A percentile compares a stretch with the other conserved stretches of the same genome.
These are phyloP conservation scores for Marasmius fiardii DNA, from an alignment of 1,284 basidiomycete species.

Conservation along the genomic window DNA sequence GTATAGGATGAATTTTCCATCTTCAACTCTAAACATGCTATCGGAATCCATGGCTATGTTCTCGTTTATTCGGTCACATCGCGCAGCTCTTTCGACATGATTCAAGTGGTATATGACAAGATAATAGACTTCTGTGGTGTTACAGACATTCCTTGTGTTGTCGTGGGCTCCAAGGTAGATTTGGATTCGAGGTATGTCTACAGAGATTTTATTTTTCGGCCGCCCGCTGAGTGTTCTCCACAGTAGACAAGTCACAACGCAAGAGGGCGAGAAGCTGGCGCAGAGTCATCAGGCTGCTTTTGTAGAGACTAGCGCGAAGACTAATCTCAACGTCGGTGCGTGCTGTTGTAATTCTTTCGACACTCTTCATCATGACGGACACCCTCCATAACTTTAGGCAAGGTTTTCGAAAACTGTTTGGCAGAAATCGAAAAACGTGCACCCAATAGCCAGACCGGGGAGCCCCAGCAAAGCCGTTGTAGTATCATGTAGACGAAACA, in stretches of 20 bases:
- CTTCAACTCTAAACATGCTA: slow-evolving; percentile 47
- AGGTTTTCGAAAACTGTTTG: slow-evolving; percentile 86
- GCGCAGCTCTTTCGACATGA: slow-evolving; percentile 92
- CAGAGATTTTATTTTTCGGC: slow-evolving; percentile 1
- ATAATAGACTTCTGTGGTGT: slow-evolving; percentile 94
- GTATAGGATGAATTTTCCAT: slow-evolving; percentile 50
- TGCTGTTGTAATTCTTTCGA: slow-evolving; percentile 23
- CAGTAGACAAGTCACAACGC: slow-evolving; percentile 72
- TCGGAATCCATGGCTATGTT: slow-evolving; percentile 51
- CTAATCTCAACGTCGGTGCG: slow-evolving; percentile 80
- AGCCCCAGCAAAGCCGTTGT: slow-evolving; percentile 59
- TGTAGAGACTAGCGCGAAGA: slow-evolving; percentile 89
- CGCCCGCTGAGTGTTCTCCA: slow-evolving; percentile 22
- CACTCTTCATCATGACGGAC: not conserved
- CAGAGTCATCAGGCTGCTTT: slow-evolving; percentile 73
- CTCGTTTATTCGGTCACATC: slow-evolving; percentile 93
- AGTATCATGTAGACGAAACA: slow-evolving; percentile 60
- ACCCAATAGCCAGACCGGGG: slow-evolving; percentile 50
- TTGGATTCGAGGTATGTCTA: slow-evolving; percentile 64
- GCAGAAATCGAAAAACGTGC: slow-evolving; percentile 81
- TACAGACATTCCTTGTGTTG: slow-evolving; percentile 89
- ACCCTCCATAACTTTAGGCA: slow-evolving; percentile 42
- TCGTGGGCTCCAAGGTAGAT: slow-evolving; percentile 96
- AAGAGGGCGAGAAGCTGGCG: slow-evolving; percentile 79
- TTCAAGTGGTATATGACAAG: slow-evolving; percentile 96